Evolutionary conservation across 1,284 basidiomycete species (phyloP).

Genomic region (Ganoderma boninense): DNA sequence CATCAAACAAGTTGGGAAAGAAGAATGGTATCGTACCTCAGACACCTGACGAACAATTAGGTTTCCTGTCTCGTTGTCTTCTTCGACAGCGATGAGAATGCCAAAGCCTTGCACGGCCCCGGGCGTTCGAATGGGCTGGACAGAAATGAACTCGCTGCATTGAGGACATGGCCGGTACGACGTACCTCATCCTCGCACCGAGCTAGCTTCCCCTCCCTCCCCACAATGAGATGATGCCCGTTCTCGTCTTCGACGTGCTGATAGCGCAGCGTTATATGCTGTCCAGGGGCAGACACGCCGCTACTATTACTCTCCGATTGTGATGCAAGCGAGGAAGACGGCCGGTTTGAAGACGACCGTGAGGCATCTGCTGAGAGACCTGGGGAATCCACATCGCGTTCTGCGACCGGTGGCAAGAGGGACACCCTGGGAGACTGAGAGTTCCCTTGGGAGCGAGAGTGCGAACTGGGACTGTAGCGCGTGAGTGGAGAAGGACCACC

Average conservation of each 20-base stretch:
- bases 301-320: conserved; percentile 19
- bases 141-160: conserved; percentile 4
- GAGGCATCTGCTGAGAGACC: conserved; percentile 31
- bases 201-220: conserved; percentile 73
- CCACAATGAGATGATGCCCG: conserved; percentile 80
- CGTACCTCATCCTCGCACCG: conserved; percentile 85
- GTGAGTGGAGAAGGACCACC: conserved; percentile 31
- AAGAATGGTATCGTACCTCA: conserved; percentile 58
- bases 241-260: conserved; percentile 74
- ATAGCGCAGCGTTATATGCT: conserved; percentile 67
- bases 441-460: conserved; percentile 11
- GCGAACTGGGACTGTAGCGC: conserved; percentile 23
- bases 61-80: conserved; percentile 64
- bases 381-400: conserved; percentile 5
- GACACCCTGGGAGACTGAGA: conserved; percentile 11
- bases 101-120: conserved; percentile 90
- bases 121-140: conserved; percentile 83
- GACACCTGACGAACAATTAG: conserved; percentile 84
- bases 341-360: conserved; percentile 23
- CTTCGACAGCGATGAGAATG: conserved; percentile 81
- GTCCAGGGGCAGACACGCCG: conserved; percentile 32
- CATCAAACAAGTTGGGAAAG: neutral
- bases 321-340: conserved; percentile 11
- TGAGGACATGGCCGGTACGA: neutral
- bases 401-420: neutral